Base-by-base conservation (phyloP, 139 green algal genomes). In the Axilococcus clingmanii region DNA sequence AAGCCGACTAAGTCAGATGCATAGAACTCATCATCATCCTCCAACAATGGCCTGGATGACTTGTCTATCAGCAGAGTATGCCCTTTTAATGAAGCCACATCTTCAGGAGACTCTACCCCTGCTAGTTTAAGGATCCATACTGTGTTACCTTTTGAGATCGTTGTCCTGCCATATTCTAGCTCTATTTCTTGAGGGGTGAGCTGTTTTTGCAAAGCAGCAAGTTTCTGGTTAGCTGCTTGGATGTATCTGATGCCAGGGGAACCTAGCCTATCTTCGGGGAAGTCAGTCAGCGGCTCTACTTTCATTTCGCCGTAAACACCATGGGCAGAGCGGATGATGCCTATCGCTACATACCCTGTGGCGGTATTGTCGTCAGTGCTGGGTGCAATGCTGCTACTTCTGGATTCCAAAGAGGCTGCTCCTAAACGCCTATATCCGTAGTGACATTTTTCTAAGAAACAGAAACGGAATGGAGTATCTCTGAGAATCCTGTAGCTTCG, bases 1-100 rank as follows among this genome's bases (percentile, higher is more conserved):
- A 74, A 41, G 2, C 60, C 65, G 14, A 71, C 43, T 17, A 72
- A 30, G 22, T 72, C 65, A 50, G 71, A 35, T 12, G 71, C 57
- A 15, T 78, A 77, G n/a, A 78, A 79, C 25, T 79, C 71, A 43
- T 79, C 71, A 20, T 78, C 66, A 15, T 73, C 62, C 17, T 70
- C 61, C 40, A 79, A 37, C 5, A 43, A 17, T 24, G 36, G 32
- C 8, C 70, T 34, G 8, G 52, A 52, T 23, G 23, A 34, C 22
- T 52, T 34, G 3, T 41, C 54, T 23, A 78, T 63, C 16, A 78
- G 37, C 29, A 79, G 57, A 2, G 4, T 48, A 34, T 74, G 53
- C 15, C 62, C 62, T 29, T 48, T 41, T 49, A 78, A 31, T 29
- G 32, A 14, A 5, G 55, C 43, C 11, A 48, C 69, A 5, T 62